Evolutionary conservation across 306 rosid genomes (phyloP), one percentile per base, ranked within the genome.

Genomic region (Quercus aquifolioides): DNA sequence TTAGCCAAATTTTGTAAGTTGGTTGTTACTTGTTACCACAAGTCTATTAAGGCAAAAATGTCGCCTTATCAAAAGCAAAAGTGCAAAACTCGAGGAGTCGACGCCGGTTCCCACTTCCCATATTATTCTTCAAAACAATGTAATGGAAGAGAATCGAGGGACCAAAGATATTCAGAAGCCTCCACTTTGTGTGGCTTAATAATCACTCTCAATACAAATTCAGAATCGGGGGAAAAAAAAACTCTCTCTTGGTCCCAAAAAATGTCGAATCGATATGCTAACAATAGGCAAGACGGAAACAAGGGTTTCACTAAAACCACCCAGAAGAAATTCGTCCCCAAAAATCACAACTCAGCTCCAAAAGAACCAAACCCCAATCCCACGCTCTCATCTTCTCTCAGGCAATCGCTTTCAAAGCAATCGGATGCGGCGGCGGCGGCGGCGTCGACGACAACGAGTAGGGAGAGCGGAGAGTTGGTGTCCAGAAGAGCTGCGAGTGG

Each of bases 301-400:
- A 89, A 84, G 88, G 91, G 89, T 82, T 85, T 81, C 82, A 21
- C 49, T 73, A 95, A 88, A 72, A 49, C 84, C 43, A 49, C 84
- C 43, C 89, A 89, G 15, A 87, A 77, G 86, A 84, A 88, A 71
- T 96, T 87, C 72, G 84, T 89, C 73, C 91, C 98, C 73, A 93
- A 84, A 80, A 93, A 79, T 71, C 78, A 77, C n/a, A 84, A 75
- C 78, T 79, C 85, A 54, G 67, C 55, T 41, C 35, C 87, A 2
- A 63, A 26, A 19, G 70, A 74, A 2, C 74, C 88, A 17, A 86
- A 75, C 55, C 79, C 80, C 13, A 88, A 74, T 71, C 88, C 92
- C 20, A 86, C 91, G 38, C 88, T 96, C 55, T 93, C 99, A 62
- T 55, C 81, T 72, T 90, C 98, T 41, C 90, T 93, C 60, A 81